Evolutionary conservation across 2,329 filamentous ascomycete species (phyloP), one percentile per base, ranked within the genome.

Genomic region (Phaeomoniella chlamydospora): DNA sequence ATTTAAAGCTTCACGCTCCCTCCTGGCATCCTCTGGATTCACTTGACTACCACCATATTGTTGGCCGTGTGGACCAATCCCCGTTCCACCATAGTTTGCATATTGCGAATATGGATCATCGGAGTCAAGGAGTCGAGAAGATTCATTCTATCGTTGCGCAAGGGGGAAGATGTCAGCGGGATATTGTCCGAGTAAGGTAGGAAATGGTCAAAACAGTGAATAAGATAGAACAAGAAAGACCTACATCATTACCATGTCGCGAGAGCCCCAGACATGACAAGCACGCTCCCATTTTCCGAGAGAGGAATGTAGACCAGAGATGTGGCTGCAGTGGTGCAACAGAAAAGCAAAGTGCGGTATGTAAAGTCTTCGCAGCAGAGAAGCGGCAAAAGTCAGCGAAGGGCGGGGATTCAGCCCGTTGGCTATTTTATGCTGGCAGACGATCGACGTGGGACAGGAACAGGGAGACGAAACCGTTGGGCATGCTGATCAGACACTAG

Each of bases 231-330:
- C n/a, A n/a, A n/a, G n/a, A n/a, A 29, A 11, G 4, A 15, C 14
- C 31, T 3, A 37, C 41, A 33, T 43, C 39, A 13, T 41, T 31
- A 29, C 36, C 18, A 11, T 42, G 36, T 17, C 38, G 31, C 15
- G 39, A 33, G 22, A 45, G 32, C 29, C 46, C 45, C 9, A 49
- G 40, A 37, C 46, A 49, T 29, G 46, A 49, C 35, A 46, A 40
- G 37, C 45, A 48, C 33, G 37, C 42, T 33, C 46, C 46, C 46
- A 49, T 49, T 11, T 12, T 38, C 22, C 14, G 16, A 17, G 15
- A 6, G 13, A n/a, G 16, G 26, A 19, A 34, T 32, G 30, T 32
- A 15, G 30, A 14, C 5, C 13, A n/a, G n/a, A n/a, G n/a, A n/a
- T n/a, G n/a, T n/a, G n/a, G n/a, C n/a, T n/a, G n/a, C n/a, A n/a